phyloP scores from a whole-genome alignment of 768 basidiomycete species.

The Pleurotus platypus region DNA sequence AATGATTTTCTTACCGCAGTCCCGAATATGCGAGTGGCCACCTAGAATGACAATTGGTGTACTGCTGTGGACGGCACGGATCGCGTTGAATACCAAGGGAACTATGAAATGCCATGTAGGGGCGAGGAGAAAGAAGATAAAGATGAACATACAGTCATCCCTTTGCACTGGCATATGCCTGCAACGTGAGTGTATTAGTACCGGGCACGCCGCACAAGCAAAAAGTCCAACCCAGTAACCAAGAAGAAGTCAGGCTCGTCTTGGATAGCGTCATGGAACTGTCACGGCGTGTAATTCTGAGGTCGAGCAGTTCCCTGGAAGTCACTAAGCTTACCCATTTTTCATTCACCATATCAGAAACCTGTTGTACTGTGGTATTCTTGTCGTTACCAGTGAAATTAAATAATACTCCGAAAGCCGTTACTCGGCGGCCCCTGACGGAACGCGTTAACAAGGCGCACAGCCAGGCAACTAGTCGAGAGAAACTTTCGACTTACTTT shows the following conservation, averaged over 20 bases:
- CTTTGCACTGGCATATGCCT: slow-evolving; percentile 82
- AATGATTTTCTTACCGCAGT: slow-evolving; percentile 51
- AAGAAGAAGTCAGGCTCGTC: slow-evolving; percentile 84
- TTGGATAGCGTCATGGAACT: slow-evolving; percentile 77
- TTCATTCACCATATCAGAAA: slow-evolving; percentile 76
- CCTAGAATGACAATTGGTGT: slow-evolving; percentile 85
- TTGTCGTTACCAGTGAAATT: slow-evolving; percentile 70
- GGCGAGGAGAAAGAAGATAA: neutral
- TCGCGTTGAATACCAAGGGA: slow-evolving; percentile 68
- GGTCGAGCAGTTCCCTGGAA: too few relatives aligned
- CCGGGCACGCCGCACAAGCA: neutral
- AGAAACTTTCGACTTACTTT: slow-evolving; percentile 40
- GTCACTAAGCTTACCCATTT: slow-evolving; percentile 48
- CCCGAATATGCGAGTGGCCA: slow-evolving; percentile 77
- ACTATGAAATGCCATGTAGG: slow-evolving; percentile 33
- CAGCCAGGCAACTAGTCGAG: neutral
- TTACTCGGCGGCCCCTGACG: slow-evolving; percentile 61
- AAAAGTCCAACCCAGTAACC: slow-evolving; percentile 52
- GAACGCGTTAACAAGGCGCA: slow-evolving; percentile 2
- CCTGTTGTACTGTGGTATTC: slow-evolving; percentile 74
- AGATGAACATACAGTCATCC: slow-evolving; percentile 51
- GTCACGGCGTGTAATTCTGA: neutral
- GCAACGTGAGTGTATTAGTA: neutral
- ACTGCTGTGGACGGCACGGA: slow-evolving; percentile 67
- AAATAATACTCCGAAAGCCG: slow-evolving; percentile 76